Evolutionary conservation across 75 land plant species (phyloP).

Genomic region (Chamaecyparis obtusa): DNA sequence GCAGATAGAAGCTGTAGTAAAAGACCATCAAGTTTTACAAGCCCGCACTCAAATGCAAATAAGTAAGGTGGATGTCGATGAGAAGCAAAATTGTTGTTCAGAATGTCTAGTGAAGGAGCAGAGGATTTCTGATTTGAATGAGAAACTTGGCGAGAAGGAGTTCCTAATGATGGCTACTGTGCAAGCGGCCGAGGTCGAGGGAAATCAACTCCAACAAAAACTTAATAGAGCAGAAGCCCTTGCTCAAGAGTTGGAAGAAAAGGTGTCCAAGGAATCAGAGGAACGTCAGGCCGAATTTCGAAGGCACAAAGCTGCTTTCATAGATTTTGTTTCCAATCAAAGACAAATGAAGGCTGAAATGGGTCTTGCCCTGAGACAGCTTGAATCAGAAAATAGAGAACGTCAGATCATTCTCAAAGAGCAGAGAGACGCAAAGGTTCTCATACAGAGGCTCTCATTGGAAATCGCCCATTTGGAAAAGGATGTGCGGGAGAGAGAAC

Average conservation of each 20-base stretch:
- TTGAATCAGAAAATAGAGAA: constrained; percentile 38
- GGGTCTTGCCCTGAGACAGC: constrained; percentile 41
- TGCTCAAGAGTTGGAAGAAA: constrained; percentile 48
- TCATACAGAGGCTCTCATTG: constrained; percentile 40
- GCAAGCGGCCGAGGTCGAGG: constrained; percentile 41
- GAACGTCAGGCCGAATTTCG: constrained; percentile 51
- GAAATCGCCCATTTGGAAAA: constrained; percentile 52
- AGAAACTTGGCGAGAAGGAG: constrained; percentile 52
- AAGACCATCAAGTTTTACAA: constrained; percentile 31
- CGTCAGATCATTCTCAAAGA: constrained; percentile 43
- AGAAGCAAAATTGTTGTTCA: constrained; percentile 10
- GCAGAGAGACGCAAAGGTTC: constrained; percentile 43
- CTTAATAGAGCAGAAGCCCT: constrained; percentile 27
- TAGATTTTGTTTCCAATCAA: constrained; percentile 63
- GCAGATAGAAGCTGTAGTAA: constrained; percentile 55
- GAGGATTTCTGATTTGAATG: constrained; percentile 36
- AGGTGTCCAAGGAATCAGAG: constrained; percentile 32
- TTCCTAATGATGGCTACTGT: constrained; percentile 33
- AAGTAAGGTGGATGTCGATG: neutral
- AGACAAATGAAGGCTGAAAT: constrained; percentile 60
- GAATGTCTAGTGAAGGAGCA: constrained; percentile 41
- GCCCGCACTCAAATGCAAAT: neutral
- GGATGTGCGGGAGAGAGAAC: constrained; percentile 71
- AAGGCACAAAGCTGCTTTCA: constrained; percentile 68
- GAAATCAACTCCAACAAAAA: constrained; percentile 40